Evolutionary conservation across 1,284 basidiomycete species (phyloP).

Genomic region (Ustilago hordei): DNA sequence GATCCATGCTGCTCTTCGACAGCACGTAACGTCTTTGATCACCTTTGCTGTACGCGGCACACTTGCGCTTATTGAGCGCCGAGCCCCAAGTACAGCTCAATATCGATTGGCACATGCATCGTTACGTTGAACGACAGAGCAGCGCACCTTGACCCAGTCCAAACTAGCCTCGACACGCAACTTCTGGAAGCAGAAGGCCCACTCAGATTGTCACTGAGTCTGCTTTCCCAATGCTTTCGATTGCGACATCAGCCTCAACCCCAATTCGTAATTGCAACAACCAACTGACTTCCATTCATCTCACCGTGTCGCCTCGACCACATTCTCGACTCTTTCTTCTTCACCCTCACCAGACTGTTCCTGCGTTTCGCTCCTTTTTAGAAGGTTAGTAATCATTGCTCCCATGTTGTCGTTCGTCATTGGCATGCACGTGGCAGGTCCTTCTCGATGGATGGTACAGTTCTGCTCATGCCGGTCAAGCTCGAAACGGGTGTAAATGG

Average conservation of each 20-base stretch:
- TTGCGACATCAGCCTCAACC: neutral
- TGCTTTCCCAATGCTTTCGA: neutral
- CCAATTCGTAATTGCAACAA: slow-evolving; percentile 3
- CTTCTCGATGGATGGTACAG: neutral
- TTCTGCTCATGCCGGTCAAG: neutral
- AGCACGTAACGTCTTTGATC: neutral
- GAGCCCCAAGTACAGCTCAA: neutral
- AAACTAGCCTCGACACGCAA: neutral
- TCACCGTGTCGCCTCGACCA: slow-evolving; percentile 9
- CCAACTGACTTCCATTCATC: slow-evolving; percentile 26
- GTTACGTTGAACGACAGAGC: slow-evolving; percentile 2
- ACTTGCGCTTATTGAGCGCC: neutral
- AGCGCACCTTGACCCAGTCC: neutral
- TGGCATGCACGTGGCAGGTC: neutral
- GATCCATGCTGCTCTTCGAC: neutral
- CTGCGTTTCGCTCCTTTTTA: slow-evolving; percentile 45
- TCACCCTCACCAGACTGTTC: slow-evolving; percentile 15
- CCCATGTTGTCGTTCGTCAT: neutral
- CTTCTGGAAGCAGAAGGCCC: neutral
- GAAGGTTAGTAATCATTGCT: slow-evolving; percentile 34
- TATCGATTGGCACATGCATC: neutral
- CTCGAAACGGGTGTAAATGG: neutral
- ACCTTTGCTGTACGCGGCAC: neutral
- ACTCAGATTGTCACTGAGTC: neutral
- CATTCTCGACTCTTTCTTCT: slow-evolving; percentile 2